A percentile compares a stretch with the other conserved stretches of the same genome.
phyloP scores from a whole-genome alignment of 2,329 filamentous ascomycete genomes.

The Zymoseptoria passerinii region DNA sequence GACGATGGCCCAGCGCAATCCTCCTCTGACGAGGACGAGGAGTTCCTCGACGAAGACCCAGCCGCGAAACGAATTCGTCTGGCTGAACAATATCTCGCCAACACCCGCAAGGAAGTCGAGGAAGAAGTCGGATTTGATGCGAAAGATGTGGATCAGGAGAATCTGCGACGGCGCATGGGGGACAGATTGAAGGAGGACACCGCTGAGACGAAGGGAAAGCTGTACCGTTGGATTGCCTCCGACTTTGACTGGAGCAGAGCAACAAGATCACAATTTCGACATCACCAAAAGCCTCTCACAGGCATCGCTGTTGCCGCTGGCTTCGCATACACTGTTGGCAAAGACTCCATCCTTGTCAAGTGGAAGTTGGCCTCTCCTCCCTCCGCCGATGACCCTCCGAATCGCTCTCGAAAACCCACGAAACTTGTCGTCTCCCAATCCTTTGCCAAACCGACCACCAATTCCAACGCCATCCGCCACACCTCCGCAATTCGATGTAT shows the following conservation, averaged over 20 bases:
- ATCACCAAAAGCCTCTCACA: conserved; percentile 70
- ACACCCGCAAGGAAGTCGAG: conserved; percentile 64
- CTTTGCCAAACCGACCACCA: conserved; percentile 53
- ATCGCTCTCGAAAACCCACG: conserved; percentile 44
- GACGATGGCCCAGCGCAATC: conserved; percentile 39
- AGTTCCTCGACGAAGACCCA: conserved; percentile 77
- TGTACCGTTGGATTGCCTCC: conserved; percentile 72
- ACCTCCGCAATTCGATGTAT: conserved; percentile 72
- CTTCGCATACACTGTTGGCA: conserved; percentile 80
- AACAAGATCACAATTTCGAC: conserved; percentile 63
- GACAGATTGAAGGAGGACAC: conserved; percentile 86
- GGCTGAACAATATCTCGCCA: conserved; percentile 87
- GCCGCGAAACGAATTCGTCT: conserved; percentile 79
- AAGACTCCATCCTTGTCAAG: conserved; percentile 76
- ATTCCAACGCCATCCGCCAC: conserved; percentile 62
- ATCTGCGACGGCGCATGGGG: conserved; percentile 57
- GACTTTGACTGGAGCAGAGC: conserved; percentile 63
- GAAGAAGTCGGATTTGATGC: conserved; percentile 87
- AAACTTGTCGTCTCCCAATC: conserved; percentile 51
- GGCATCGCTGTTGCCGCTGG: conserved; percentile 70
- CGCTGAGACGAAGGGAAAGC: conserved; percentile 78
- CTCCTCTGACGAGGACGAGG: conserved; percentile 50
- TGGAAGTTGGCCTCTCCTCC: conserved; percentile 65
- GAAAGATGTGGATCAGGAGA: conserved; percentile 81
- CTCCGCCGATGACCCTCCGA: conserved; percentile 7